Percentiles rank a stretch among this genome's conserved stretches.
phyloP scores from a whole-genome alignment of 2,329 filamentous ascomycete species.

The Colletotrichum caudatum region DNA sequence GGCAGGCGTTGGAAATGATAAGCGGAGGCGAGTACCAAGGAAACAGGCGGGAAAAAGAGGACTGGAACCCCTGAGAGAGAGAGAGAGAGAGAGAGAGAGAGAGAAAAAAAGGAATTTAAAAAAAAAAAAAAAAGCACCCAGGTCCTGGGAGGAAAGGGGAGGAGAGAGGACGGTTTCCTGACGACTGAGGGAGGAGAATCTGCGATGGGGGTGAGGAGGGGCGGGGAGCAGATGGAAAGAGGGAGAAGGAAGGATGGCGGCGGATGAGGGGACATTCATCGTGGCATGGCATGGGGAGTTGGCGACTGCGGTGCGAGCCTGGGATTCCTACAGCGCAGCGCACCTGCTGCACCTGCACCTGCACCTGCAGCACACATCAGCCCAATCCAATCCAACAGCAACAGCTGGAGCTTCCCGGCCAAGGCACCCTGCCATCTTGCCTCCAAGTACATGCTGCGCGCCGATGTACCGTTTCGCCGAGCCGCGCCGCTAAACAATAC shows the following conservation, averaged over 20 bases:
- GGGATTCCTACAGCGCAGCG: conserved; percentile 16
- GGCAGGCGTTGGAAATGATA: conserved; percentile 33
- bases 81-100: too few relatives aligned
- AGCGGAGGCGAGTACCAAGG: conserved; percentile 40
- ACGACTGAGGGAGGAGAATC: conserved; percentile 30
- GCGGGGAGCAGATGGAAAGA: conserved; percentile 43
- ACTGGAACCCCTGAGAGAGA: conserved; percentile 37
- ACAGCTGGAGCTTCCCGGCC: conserved; percentile 3
- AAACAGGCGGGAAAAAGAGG: conserved; percentile 43
- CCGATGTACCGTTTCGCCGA: conserved; percentile 3
- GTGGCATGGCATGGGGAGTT: conserved; percentile 43
- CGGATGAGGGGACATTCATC: conserved; percentile 43
- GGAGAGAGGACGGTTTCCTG: conserved; percentile 23
- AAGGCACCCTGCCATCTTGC: conserved; percentile 3
- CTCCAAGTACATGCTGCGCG: conserved; percentile 2
- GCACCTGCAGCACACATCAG: conserved; percentile 6
- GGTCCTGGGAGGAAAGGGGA: conserved; percentile 31
- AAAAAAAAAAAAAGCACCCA: conserved; percentile 33
- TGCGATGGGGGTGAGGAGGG: conserved; percentile 37
- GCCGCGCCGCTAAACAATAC: conserved; percentile 2
- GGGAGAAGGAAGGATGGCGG: conserved; percentile 45
- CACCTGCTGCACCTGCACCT: conserved; percentile 2
- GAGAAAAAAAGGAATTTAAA: too few relatives aligned
- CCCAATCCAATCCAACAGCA: conserved; percentile 8
- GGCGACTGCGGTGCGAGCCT: conserved; percentile 34